Evolutionary conservation across 2,329 filamentous ascomycete genomes (phyloP), one percentile per base, ranked within the genome.

Genomic region (Xylaria sp.): DNA sequence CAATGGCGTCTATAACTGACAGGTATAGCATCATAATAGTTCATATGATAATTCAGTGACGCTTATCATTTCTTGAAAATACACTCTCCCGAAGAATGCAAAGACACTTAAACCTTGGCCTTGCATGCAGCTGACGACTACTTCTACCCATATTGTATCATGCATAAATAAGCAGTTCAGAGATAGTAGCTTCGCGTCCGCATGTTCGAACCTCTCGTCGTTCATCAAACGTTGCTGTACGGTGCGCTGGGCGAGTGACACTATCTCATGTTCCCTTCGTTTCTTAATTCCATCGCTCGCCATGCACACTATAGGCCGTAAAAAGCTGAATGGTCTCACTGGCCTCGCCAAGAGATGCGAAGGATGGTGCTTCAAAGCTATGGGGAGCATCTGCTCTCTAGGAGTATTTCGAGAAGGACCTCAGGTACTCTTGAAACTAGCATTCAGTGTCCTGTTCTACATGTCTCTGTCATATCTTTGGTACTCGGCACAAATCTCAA

Each of bases 351-450:
- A 32, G 2, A 51, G 4, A 67, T 56, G 56, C 47, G 30, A 58
- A 30, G 14, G 3, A 3, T 62, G 24, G 53, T 27, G 55, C 27
- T 36, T 69, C 4, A 72, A 66, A 32, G 59, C 64, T 8, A 12
- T 76, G 21, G 51, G 66, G 42, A 42, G 69, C 45, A 45, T 72
- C 39, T 64, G 64, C 34, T 71, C 69, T 19, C 30, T 64, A 4
- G 72, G 72, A 42, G 55, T 69, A 48, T 64, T 72, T 2, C 72
- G 74, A 48, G 61, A 70, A 24, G 68, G 71, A 3, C 72, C 70
- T 24, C 73, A 64, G 27, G 45, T 75, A 32, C 58, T 75, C 32
- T 64, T 73, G 1, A 71, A 72, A 42, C 51, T 75, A 12, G 69
- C 69, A 12, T 60, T 72, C 11, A 63, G 68, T 9, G 59, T 71